Conservation (phyloP, 1,284 basidiomycete genomes). For the Cutaneotrichosporon spelunceum region DNA sequence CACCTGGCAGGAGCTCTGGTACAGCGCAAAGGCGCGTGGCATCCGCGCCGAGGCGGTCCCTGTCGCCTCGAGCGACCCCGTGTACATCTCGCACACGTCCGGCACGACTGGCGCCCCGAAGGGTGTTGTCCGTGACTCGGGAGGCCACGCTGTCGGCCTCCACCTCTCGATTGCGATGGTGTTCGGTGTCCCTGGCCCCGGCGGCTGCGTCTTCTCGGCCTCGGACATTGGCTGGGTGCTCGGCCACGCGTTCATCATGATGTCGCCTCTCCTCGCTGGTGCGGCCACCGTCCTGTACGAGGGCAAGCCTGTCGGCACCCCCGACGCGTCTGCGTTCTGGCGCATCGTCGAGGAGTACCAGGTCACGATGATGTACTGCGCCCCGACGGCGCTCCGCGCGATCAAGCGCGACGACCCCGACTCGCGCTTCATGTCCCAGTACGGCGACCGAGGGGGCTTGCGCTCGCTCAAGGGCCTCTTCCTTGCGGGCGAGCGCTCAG, state of each 20-base stretch:
- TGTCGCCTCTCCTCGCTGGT: constrained; percentile 78
- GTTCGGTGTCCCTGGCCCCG: constrained; percentile 72
- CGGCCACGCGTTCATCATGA: constrained; percentile 91
- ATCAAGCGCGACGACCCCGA: constrained; percentile 29
- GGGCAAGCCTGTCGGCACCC: constrained; percentile 83
- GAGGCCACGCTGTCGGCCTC: constrained; percentile 81
- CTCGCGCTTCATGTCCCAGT: constrained; percentile 14
- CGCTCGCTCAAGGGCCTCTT: constrained; percentile 22
- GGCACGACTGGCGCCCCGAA: constrained; percentile 93
- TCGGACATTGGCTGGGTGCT: constrained; percentile 98
- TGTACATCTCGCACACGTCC: constrained; percentile 63
- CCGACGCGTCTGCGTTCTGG: constrained; percentile 91
- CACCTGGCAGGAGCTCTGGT: constrained; percentile 18
- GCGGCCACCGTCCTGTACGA: constrained; percentile 89
- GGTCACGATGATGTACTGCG: constrained; percentile 85
- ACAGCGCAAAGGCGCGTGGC: constrained; percentile 17
- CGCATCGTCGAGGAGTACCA: constrained; percentile 83
- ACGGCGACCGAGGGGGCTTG: constrained; percentile 20
- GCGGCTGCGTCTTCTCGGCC: constrained; percentile 56
- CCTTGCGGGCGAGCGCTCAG: constrained; percentile 27
- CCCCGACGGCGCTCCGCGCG: constrained; percentile 59
- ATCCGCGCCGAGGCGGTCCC: constrained; percentile 19
- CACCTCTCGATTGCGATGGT: constrained; percentile 84
- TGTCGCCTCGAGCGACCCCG: constrained; percentile 16
- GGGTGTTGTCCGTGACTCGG: constrained; percentile 90